Evolutionary conservation across 306 rosid species (phyloP), one percentile per base, ranked within the genome.

Genomic region (Rosa persica): DNA sequence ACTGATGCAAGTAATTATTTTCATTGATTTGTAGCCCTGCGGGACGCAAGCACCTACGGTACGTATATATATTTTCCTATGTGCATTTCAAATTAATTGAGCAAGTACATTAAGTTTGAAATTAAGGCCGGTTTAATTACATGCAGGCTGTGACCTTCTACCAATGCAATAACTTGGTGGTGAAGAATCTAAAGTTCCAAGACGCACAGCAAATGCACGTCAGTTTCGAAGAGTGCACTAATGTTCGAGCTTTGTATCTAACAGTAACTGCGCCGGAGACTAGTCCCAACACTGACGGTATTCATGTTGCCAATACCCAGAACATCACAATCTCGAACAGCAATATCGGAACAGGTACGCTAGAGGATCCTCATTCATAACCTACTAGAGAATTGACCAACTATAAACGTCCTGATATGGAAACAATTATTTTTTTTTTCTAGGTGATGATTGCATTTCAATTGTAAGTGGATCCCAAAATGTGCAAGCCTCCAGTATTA

Each of bases 401-500:
- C 6, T 39, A 66, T 38, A 3, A 16, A 6, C 36, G 43, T 34
- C 27, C 49, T 67, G 47, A 68, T 68, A 68, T 12, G 43, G 5
- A n/a, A 10, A 42, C 55, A 16, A 16, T 38, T 77, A 43, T 36
- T 4, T 34, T n/a, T 71, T n/a, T 4, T 10, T 54, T 75, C 65
- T 52, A 93, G 98, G 98, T 51, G 98, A 93, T 65, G 97, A 93
- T 68, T 93, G 98, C 57, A 90, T 93, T 83, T 93, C 97, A 42
- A 93, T 93, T 62, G 98, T 85, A 20, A 79, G 79, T 64, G 98
- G 95, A 44, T 89, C 95, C 44, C 73, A 11, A 43, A 82, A 89
- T 2, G 85, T 93, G 34, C 71, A 40, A 81, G 95, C 90, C 70
- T 78, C 77, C 7, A 58, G 85, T 64, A 90, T 93, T 44, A 87